Evolutionary conservation across 2,329 filamentous ascomycete species (phyloP), one percentile per base, ranked within the genome.

Genomic region (Phoma sp.): DNA sequence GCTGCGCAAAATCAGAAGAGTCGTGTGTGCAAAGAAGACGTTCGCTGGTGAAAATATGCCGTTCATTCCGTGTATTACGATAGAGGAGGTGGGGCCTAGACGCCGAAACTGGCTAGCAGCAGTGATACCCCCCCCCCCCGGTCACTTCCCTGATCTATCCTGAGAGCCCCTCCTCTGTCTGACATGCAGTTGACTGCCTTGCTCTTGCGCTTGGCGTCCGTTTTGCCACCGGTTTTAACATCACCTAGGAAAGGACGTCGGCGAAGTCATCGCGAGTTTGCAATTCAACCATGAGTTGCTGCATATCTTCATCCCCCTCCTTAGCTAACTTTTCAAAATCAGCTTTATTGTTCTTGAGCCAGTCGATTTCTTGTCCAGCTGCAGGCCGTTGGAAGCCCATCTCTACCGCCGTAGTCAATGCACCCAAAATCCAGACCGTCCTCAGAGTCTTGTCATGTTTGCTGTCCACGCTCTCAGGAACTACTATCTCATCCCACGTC

Each of bases 381-480:
- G 34, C 28, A 28, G 48, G 42, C n/a, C 42, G 34, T 15, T 52
- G 40, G 25, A 46, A 39, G 12, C 42, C 42, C 48, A 52, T 40
- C 10, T 52, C 48, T 5, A 52, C 48, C 12, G 48, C 42, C 7
- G 42, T 52, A 15, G 48, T 42, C 36, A 47, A 47, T 3, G 49
- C 42, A 11, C 49, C 42, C 49, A 46, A 46, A 7, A 47, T 36
- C 28, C 42, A 52, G 2, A 46, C 42, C 14, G 42, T 40, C 14
- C 49, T 17, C 15, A 52, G 7, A 9, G 14, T 42, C 18, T 37
- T 52, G 1, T 52, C 29, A n/a, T 38, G 25, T 9, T 18, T 33
- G 23, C 20, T 33, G 1, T 39, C 11, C 6, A 45, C 9, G 9
- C 1, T 18, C 9, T 29, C 42, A 12, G 29, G n/a, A 7, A 4